phyloP scores from a whole-genome alignment of 1,284 basidiomycete species.

The Microbotryum saponariae region DNA sequence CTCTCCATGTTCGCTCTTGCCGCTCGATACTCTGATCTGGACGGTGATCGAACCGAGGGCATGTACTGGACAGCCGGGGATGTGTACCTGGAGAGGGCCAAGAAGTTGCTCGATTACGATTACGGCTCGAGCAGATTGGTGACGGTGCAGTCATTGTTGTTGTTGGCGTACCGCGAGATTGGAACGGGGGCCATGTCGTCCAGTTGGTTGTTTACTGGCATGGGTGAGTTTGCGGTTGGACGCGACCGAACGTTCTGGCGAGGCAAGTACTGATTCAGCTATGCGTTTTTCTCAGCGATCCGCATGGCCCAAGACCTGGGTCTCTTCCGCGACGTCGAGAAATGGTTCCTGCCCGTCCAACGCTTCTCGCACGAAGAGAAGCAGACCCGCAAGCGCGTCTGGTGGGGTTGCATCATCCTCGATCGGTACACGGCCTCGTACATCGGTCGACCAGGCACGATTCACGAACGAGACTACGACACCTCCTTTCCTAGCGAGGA shows the following conservation, averaged over 20 bases:
- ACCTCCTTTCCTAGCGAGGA: slow-evolving; percentile 58
- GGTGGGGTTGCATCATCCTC: slow-evolving; percentile 71
- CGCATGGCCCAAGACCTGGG: slow-evolving; percentile 74
- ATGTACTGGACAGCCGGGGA: slow-evolving; percentile 75
- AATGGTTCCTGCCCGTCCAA: slow-evolving; percentile 54
- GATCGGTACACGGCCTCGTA: slow-evolving; percentile 65
- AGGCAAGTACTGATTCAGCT: not conserved
- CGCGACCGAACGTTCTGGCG: slow-evolving; percentile 44
- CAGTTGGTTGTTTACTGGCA: slow-evolving; percentile 69
- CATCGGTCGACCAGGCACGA: slow-evolving; percentile 65
- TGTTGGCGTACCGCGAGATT: slow-evolving; percentile 72
- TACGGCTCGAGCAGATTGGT: slow-evolving; percentile 59
- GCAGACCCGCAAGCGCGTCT: slow-evolving; percentile 65
- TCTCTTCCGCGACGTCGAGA: slow-evolving; percentile 70
- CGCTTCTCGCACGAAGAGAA: slow-evolving; percentile 60
- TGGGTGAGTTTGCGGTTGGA: slow-evolving; percentile 45
- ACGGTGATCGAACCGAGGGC: slow-evolving; percentile 44
- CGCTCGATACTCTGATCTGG: slow-evolving; percentile 53
- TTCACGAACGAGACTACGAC: slow-evolving; percentile 72
- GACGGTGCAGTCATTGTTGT: slow-evolving; percentile 66
- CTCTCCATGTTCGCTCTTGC: slow-evolving; percentile 70
- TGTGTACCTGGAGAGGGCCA: slow-evolving; percentile 60
- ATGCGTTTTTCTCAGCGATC: slow-evolving; percentile 25
- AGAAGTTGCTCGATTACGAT: slow-evolving; percentile 59
- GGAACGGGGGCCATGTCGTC: slow-evolving; percentile 80